Conservation (phyloP, 208 protist species). For the Angomonas deanei region DNA sequence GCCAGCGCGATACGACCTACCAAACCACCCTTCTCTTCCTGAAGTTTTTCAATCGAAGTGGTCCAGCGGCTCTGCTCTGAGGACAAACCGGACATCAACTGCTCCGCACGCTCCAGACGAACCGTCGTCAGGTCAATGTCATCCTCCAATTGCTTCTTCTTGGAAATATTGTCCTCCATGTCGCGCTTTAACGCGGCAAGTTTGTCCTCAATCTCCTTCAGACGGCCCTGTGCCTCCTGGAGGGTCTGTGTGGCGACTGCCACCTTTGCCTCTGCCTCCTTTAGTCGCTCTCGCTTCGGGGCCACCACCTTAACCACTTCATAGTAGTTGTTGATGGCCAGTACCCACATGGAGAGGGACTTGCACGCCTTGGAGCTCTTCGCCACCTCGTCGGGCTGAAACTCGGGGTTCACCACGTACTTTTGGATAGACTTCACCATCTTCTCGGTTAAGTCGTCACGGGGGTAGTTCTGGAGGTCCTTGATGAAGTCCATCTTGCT, state of each 20-base stretch:
- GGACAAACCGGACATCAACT: slow-evolving; percentile 84
- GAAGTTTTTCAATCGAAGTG: slow-evolving; percentile 53
- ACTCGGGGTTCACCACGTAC: slow-evolving; percentile 92
- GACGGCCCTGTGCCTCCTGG: slow-evolving; percentile 51
- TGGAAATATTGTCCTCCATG: slow-evolving; percentile 86
- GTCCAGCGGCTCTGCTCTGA: slow-evolving; percentile 86
- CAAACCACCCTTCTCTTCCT: slow-evolving; percentile 47
- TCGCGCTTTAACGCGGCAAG: slow-evolving; percentile 62
- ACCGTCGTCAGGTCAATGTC: slow-evolving; percentile 90
- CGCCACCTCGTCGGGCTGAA: slow-evolving; percentile 89
- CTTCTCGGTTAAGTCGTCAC: slow-evolving; percentile 87
- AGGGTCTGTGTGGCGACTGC: slow-evolving; percentile 65
- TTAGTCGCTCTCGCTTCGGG: slow-evolving; percentile 75
- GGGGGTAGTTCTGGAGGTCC: slow-evolving; percentile 89
- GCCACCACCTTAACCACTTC: slow-evolving; percentile 89
- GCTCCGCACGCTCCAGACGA: slow-evolving; percentile 84
- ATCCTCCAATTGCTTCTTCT: slow-evolving; percentile 89
- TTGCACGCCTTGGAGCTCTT: slow-evolving; percentile 93
- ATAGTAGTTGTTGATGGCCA: slow-evolving; percentile 94
- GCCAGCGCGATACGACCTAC: slow-evolving; percentile 81
- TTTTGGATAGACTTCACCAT: slow-evolving; percentile 89
- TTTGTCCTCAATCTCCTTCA: slow-evolving; percentile 83
- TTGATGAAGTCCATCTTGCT: slow-evolving; percentile 91
- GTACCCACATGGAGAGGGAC: slow-evolving; percentile 93
- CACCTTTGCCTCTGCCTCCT: slow-evolving; percentile 83